Conservation (phyloP, 2,329 filamentous ascomycete species). For the Fusarium verrucosum region DNA sequence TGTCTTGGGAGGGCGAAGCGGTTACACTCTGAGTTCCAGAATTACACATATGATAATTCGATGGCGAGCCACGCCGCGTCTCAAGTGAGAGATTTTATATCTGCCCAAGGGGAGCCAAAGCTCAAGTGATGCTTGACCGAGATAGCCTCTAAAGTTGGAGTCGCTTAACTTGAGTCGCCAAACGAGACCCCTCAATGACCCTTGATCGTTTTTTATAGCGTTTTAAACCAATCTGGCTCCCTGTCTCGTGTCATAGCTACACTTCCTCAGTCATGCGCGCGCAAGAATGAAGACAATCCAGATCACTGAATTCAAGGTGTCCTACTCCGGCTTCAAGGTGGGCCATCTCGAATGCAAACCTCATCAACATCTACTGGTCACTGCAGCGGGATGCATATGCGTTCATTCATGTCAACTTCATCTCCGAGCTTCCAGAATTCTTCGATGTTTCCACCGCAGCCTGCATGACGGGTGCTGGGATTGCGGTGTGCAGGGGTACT, state of each 20-base stretch:
- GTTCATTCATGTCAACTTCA: not conserved
- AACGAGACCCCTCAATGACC: too few relatives aligned
- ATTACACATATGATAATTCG: too few relatives aligned
- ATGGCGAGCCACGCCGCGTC: too few relatives aligned
- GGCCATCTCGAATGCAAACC: not conserved
- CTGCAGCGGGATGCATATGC: fast-evolving
- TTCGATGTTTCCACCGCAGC: not conserved
- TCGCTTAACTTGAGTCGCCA: not conserved
- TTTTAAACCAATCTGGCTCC: not conserved
- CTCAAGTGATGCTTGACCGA: too few relatives aligned
- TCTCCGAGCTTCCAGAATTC: not conserved
- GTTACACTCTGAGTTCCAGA: too few relatives aligned
- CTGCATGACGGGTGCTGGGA: constrained; percentile 4
- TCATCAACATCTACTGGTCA: not conserved
- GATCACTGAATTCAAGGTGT: not conserved
- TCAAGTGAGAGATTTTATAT: not conserved
- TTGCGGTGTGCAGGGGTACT: not conserved
- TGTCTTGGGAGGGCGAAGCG: too few relatives aligned
- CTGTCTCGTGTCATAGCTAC: too few relatives aligned
- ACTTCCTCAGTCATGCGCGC: too few relatives aligned
- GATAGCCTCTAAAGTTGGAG: not conserved
- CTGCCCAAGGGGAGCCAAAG: too few relatives aligned
- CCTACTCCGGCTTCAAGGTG: not conserved
- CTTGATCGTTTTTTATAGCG: not conserved
- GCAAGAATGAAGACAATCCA: not conserved